phyloP scores from a whole-genome alignment of 257 asterid genomes.

The Striga asiatica region DNA sequence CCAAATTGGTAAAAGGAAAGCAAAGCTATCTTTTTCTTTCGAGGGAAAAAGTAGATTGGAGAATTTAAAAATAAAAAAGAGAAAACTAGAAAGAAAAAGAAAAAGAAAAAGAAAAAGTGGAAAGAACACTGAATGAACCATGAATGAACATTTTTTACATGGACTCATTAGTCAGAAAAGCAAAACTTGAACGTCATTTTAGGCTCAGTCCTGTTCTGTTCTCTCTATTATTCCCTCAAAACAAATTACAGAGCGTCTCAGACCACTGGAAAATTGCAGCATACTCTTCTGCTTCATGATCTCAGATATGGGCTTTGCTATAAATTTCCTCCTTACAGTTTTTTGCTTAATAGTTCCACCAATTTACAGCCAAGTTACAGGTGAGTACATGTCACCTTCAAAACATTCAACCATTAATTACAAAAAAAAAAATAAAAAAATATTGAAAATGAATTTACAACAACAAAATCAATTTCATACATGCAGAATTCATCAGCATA shows the following conservation, averaged over 20 bases:
- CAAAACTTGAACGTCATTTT: conserved; percentile 15
- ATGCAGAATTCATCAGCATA: conserved; percentile 90
- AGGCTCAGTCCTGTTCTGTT: conserved; percentile 2
- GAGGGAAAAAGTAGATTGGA: too few relatives aligned
- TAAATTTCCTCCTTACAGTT: conserved; percentile 21
- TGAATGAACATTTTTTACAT: conserved; percentile 30
- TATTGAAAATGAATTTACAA: background rate
- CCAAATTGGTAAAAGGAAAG: too few relatives aligned
- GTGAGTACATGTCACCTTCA: conserved; percentile 29
- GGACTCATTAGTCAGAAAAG: conserved; percentile 26
- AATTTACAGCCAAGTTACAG: conserved; percentile 55
- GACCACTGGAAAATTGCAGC: too few relatives aligned
- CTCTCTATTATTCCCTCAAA: conserved; percentile 17
- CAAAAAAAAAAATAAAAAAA: background rate
- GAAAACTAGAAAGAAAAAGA: too few relatives aligned
- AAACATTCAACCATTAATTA: background rate
- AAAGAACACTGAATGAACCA: too few relatives aligned
- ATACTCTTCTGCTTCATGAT: conserved; percentile 24
- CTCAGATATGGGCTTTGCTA: conserved; percentile 40
- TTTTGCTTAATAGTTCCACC: conserved; percentile 41
- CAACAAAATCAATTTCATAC: too few relatives aligned
- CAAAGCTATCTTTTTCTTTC: too few relatives aligned
- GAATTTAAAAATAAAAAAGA: too few relatives aligned
- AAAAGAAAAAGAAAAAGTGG: too few relatives aligned
- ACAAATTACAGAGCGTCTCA: conserved; percentile 2